A percentile compares a stretch with the other conserved stretches of the same genome.
Evolutionary conservation across 2,329 filamentous ascomycete species (phyloP).

Genomic region (Penicillium italicum): DNA sequence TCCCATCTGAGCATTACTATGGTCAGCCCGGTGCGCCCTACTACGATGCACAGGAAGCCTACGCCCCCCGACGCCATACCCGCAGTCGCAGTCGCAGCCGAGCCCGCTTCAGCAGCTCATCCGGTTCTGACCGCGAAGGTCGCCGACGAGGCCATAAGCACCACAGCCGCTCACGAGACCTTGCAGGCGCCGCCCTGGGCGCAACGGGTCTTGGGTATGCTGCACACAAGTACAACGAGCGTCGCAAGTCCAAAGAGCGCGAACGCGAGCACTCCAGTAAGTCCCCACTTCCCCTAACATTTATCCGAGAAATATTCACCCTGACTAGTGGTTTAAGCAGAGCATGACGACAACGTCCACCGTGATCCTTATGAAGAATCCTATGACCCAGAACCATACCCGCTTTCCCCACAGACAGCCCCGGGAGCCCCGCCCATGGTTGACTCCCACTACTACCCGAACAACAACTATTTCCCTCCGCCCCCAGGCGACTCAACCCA

Average conservation of each 20-base stretch:
- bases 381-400: conserved; percentile 40
- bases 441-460: conserved; percentile 37
- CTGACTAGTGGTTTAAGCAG: conserved; percentile 18
- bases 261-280: conserved; percentile 52
- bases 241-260: conserved; percentile 51
- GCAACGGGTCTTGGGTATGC: conserved; percentile 57
- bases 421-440: conserved; percentile 30
- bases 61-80: conserved; percentile 45
- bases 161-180: conserved; percentile 40
- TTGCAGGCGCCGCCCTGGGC: conserved; percentile 55
- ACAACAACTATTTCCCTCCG: conserved; percentile 43
- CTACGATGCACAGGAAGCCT: conserved; percentile 44
- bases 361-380: conserved; percentile 42
- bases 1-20: conserved; percentile 47
- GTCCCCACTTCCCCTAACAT: conserved; percentile 19
- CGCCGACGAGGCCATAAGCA: conserved; percentile 35
- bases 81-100: conserved; percentile 40
- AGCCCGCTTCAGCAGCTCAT: conserved; percentile 34
- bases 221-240: conserved; percentile 56
- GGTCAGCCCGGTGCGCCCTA: conserved; percentile 39
- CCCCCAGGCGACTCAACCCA: conserved; percentile 36
- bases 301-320: conserved; percentile 8
- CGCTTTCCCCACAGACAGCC: conserved; percentile 35
- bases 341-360: conserved; percentile 30
- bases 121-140: conserved; percentile 36